These are phyloP conservation scores for Penicillium sp. DNA, from an alignment of 2,329 filamentous ascomycete genomes.

Conservation along the genomic window DNA sequence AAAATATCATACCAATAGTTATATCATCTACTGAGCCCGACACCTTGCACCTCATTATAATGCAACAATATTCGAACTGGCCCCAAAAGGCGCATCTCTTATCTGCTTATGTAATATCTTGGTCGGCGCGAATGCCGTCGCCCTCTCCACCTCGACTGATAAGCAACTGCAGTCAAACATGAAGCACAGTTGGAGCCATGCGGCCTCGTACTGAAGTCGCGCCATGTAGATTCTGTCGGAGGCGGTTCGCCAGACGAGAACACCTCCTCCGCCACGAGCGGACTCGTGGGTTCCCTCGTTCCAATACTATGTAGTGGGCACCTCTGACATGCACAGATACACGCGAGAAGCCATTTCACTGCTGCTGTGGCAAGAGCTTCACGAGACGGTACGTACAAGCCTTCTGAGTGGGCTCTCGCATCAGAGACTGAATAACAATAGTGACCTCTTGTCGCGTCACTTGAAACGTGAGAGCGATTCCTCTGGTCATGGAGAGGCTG, in stretches of 20 bases:
- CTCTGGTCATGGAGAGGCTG: conserved; percentile 8
- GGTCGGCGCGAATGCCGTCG: no score
- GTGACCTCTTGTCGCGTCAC: conserved; percentile 10
- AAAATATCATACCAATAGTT: no score
- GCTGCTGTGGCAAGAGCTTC: conserved; percentile 8
- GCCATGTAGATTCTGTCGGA: conserved; percentile 10
- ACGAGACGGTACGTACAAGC: conserved; percentile 6
- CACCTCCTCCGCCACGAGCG: conserved; percentile 10
- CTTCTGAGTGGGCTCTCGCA: background rate
- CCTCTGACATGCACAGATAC: conserved; percentile 10
- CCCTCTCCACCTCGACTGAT: no score
- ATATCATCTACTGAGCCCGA: no score
- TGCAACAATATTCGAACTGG: no score
- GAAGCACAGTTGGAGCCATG: conserved; percentile 2
- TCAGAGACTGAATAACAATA: conserved; percentile 1
- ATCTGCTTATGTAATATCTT: no score
- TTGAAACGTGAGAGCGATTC: conserved; percentile 5
- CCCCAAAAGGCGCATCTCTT: no score
- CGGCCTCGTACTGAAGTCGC: conserved; percentile 10
- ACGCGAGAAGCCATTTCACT: conserved; percentile 12
- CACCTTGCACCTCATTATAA: no score
- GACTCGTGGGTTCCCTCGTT: conserved; percentile 9
- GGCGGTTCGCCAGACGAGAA: conserved; percentile 12
- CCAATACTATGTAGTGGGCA: background rate
- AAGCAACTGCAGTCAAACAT: no score